Conservation (phyloP, 768 basidiomycete species). For the Rhodotorula sphaerocarpa region DNA sequence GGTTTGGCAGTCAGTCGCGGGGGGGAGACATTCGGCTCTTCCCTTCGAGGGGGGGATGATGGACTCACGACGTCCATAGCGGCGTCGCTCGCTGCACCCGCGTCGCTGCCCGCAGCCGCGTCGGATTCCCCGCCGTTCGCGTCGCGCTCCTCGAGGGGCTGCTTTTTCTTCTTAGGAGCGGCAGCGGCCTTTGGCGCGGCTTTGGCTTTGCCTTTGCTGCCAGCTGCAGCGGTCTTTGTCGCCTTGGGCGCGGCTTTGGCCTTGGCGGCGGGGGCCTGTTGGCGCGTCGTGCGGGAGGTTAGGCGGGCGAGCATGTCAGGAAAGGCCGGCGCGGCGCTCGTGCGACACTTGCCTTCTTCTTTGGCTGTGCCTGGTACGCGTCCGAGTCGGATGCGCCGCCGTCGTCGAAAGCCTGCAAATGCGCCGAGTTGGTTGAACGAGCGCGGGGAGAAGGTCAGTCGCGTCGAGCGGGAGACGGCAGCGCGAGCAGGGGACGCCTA, state of each 20-base stretch:
- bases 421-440: conserved; percentile 3
- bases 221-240: conserved; percentile 1
- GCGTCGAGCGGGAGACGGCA: not conserved
- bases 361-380: conserved; percentile 8
- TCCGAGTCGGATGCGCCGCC: conserved; percentile 21
- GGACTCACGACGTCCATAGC: conserved; percentile 44
- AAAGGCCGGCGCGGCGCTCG: not conserved
- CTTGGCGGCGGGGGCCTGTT: conserved; percentile 17
- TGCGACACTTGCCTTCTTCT: conserved; percentile 6
- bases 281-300: not conserved
- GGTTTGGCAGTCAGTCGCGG: not conserved
- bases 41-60: not conserved
- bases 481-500: not conserved
- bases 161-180: conserved; percentile 48
- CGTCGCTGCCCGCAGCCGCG: not conserved
- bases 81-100: too few relatives aligned
- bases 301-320: not conserved
- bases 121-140: conserved; percentile 1
- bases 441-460: not conserved
- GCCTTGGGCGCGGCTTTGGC: conserved; percentile 39
- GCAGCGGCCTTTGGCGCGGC: conserved; percentile 51
- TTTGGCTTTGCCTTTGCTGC: conserved; percentile 55
- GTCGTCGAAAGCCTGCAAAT: not conserved
- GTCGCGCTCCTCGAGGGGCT: conserved; percentile 21
- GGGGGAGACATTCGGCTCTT: too few relatives aligned